Evolutionary conservation across 2,329 filamentous ascomycete genomes (phyloP), one percentile per base, ranked within the genome.

Genomic region (Curvularia spicifera): DNA sequence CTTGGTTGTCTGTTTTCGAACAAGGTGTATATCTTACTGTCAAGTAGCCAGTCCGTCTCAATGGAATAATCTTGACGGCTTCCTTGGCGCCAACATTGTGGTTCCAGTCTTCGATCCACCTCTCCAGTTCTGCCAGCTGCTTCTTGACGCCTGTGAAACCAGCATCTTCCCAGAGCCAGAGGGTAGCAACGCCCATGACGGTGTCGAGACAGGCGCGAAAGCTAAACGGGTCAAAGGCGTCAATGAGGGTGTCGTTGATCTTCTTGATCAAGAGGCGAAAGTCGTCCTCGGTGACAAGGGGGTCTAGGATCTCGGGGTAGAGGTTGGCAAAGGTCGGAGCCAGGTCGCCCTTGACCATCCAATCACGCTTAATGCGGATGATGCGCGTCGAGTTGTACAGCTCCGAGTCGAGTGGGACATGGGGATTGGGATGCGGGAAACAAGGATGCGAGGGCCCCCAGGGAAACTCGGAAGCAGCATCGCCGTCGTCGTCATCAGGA

Each of bases 371-470:
- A 62, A 99, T 89, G 15, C 95, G 89, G 70, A 99, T 97, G 64
- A 99, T 91, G 56, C 94, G 89, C 1, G 95, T 99, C 6, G 83
- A 87, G 45, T 83, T 78, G 71, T 91, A 91, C 64, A 96, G 87
- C 13, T 85, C 82, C 7, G 91, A 96, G 56, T 88, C 83, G 10
- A 91, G 74, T 0, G 93, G 88, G 5, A 97, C 94, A 76, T 99
- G 93, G 0, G 93, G 91, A 72, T 98, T 98, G 39, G 92, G 81
- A 72, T 98, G 95, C 48, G 95, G 95, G 73, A 89, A 98, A 76
- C 95, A 99, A 4, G 95, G 94, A 75, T 99, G 95, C 40, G 90
- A 87, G 13, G 93, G 93, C 0, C 95, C 94, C 95, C 95, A 99
- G 77, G 92, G 87, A 51, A 92, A 87, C 61, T 90, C 89, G 13